Evolutionary conservation across 768 basidiomycete species (phyloP).

Genomic region (Calocybe indica): DNA sequence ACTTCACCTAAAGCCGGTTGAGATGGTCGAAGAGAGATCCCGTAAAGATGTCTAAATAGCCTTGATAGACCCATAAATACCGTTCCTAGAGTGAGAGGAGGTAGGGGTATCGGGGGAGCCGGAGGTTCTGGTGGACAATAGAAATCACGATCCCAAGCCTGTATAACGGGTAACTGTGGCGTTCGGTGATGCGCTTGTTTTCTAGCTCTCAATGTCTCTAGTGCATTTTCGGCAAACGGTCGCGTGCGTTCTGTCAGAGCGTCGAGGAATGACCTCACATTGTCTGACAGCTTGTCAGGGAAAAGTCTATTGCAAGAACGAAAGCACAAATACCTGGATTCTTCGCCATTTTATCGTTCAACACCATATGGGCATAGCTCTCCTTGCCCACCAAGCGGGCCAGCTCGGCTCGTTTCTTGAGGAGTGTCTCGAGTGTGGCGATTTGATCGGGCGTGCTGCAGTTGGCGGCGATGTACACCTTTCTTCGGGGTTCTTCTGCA

Average conservation of each 20-base stretch:
- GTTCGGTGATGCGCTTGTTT: constrained; percentile 73
- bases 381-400: constrained; percentile 80
- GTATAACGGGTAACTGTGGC: constrained; percentile 54
- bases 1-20: constrained; percentile 70
- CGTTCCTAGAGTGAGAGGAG: constrained; percentile 80
- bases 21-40: constrained; percentile 73
- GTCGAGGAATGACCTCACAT: constrained; percentile 82
- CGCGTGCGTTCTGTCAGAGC: constrained; percentile 76
- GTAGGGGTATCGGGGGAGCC: constrained; percentile 66
- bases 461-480: constrained; percentile 80
- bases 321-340: constrained; percentile 59
- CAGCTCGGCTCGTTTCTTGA: constrained; percentile 74
- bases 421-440: constrained; percentile 66
- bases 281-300: constrained; percentile 39
- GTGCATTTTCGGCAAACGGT: constrained; percentile 69
- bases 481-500: constrained; percentile 72
- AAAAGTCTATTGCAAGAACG: background rate
- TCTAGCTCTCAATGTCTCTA: constrained; percentile 56
- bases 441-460: constrained; percentile 72
- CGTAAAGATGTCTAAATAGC: constrained; percentile 83
- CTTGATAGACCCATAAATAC: constrained; percentile 89
- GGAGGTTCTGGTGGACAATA: constrained; percentile 81
- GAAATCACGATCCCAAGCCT: constrained; percentile 97
- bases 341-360: constrained; percentile 97
- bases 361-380: constrained; percentile 82